Evolutionary conservation across 208 protist species (phyloP), one percentile per base, ranked within the genome.

Genomic region (Leptomonas pyrrhocoris): DNA sequence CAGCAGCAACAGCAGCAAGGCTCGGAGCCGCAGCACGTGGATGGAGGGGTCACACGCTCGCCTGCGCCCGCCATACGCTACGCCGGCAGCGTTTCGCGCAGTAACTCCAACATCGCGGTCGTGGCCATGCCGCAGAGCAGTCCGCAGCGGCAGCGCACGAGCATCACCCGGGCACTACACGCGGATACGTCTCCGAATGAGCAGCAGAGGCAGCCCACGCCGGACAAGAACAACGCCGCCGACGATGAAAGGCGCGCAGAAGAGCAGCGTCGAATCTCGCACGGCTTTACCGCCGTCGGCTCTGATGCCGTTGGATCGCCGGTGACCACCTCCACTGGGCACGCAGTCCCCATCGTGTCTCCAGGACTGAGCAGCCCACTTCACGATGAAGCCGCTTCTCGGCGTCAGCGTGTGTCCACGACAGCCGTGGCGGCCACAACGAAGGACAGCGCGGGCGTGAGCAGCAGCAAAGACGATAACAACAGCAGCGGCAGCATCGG

Each of bases 31-130:
- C 21, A 30, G 28, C 23, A 9, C 13, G 28, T 7, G 31, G 23
- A 27, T 42, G 54, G 31, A n/a, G 21, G 1, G 34, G n/a, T 28
- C 23, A 18, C 16, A n/a, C 30, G 45, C 40, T 11, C 31, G 25
- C 31, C 54, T 21, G n/a, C 46, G 43, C 40, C 56, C 4, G 59
- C 69, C 0, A 43, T 74, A 11, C 28, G 31, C 28, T 62, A 59
- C 53, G 59, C 58, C 63, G 63, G 59, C 30, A 53, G 42, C 45
- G 51, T 68, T 8, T 45, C 38, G 12, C 49, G 40, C 42, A 31
- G n/a, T 30, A 51, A 51, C 34, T 30, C 69, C 13, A 48, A 46
- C 43, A 68, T 67, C 31, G 60, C 50, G 40, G 60, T 68, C 25
- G 34, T 16, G 23, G 13, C 46, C 0, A 42, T 61, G 46, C 60